Conservation (phyloP, 371 early-diverging fungal species). For the Haplosporangium sp. region DNA sequence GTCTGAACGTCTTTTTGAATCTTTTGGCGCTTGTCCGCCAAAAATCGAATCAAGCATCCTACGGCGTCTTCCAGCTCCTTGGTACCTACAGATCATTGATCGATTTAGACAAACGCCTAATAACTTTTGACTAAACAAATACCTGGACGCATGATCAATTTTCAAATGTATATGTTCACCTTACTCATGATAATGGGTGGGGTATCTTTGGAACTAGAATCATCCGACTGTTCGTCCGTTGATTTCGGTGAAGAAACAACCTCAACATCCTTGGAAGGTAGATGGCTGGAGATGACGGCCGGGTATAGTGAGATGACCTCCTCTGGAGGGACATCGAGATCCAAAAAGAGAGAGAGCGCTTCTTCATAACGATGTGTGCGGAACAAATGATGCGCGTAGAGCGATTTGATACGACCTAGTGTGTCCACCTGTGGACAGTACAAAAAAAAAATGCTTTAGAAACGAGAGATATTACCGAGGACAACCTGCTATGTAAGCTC, state of each 20-base stretch:
- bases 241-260: constrained; percentile 21
- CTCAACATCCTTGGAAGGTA: constrained; percentile 31
- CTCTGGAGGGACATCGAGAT: constrained; percentile 83
- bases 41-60: constrained; percentile 71
- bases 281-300: constrained; percentile 67
- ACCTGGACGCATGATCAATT: background rate
- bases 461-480: background rate
- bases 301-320: constrained; percentile 90
- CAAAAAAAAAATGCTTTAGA: background rate
- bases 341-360: constrained; percentile 80
- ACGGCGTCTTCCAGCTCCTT: constrained; percentile 72
- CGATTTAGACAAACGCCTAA: background rate
- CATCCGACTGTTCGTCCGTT: constrained; percentile 2
- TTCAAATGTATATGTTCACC: background rate
- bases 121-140: background rate
- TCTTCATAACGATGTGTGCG: constrained; percentile 79
- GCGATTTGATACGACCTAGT: constrained; percentile 74
- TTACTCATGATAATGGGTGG: constrained; percentile 51
- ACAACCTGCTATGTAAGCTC: background rate
- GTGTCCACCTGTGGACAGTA: constrained; percentile 57
- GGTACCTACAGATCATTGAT: constrained; percentile 24
- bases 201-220: constrained; percentile 11
- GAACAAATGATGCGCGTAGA: constrained; percentile 90
- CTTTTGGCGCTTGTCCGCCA: constrained; percentile 77
- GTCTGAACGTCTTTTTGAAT: constrained; percentile 44